Conservation (phyloP, 805 yeast species). For the Candida bentonensis region DNA sequence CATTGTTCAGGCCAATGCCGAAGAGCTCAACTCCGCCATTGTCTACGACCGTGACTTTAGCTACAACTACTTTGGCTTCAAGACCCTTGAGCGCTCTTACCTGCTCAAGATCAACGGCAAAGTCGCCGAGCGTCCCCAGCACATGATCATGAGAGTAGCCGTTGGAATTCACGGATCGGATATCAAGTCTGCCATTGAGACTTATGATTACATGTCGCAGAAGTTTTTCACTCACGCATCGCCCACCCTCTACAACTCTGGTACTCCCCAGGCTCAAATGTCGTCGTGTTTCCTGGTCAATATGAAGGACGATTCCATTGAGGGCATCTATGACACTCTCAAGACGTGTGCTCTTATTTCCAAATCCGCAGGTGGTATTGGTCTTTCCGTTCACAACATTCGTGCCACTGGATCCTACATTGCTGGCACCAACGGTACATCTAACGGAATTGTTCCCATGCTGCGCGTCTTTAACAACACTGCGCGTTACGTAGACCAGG, state of each 20-base stretch:
- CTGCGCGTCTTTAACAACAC: constrained; percentile 84
- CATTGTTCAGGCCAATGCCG: constrained; percentile 49
- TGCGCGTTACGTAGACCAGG: constrained; percentile 92
- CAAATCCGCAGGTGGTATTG: constrained; percentile 89
- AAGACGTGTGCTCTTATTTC: constrained; percentile 79
- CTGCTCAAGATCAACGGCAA: constrained; percentile 48
- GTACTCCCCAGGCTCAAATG: constrained; percentile 63
- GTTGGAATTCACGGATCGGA: constrained; percentile 74
- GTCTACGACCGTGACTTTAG: constrained; percentile 65
- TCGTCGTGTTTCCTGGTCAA: constrained; percentile 85
- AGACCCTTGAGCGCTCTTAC: constrained; percentile 83
- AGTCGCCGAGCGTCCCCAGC: constrained; percentile 88
- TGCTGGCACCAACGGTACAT: constrained; percentile 74
- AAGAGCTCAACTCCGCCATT: constrained; percentile 57
- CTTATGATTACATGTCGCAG: constrained; percentile 74
- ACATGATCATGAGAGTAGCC: constrained; percentile 78
- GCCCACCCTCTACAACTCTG: constrained; percentile 86
- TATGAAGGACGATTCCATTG: constrained; percentile 84
- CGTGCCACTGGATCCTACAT: constrained; percentile 73
- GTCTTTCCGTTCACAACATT: constrained; percentile 74
- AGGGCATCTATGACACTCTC: constrained; percentile 80
- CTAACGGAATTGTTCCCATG: constrained; percentile 89
- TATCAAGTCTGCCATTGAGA: constrained; percentile 53
- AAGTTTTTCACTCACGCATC: constrained; percentile 84
- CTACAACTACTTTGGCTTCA: constrained; percentile 77